These are phyloP conservation scores for Skeletonema grethae DNA, from an alignment of 108 stramenopile genomes.

Conservation along the genomic window DNA sequence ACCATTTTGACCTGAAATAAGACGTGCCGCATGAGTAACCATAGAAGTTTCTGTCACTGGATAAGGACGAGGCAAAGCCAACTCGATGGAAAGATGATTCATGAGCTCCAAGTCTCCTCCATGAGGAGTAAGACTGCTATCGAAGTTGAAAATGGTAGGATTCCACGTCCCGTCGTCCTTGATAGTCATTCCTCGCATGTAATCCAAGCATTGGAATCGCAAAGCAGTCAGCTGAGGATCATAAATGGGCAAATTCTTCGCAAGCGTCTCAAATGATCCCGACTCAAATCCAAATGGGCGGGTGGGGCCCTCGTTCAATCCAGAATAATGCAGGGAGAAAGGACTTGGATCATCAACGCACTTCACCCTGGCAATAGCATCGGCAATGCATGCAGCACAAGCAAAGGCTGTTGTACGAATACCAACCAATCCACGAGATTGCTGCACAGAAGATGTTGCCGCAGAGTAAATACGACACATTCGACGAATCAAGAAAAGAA, in stretches of 20 bases:
- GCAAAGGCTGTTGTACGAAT: conserved; percentile 95
- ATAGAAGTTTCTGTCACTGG: conserved; percentile 68
- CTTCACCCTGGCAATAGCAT: conserved; percentile 92
- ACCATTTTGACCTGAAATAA: conserved; percentile 82
- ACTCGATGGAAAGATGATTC: conserved; percentile 81
- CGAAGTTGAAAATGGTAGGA: conserved; percentile 91
- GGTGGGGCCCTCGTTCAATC: conserved; percentile 93
- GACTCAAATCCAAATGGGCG: conserved; percentile 95
- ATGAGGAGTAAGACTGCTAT: conserved; percentile 68
- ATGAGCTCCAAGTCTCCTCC: conserved; percentile 82
- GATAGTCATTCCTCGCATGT: conserved; percentile 81
- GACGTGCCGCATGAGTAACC: conserved; percentile 68
- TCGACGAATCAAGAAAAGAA: conserved; percentile 87
- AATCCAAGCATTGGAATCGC: conserved; percentile 94
- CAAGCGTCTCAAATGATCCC: conserved; percentile 93
- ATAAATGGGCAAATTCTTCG: conserved; percentile 91
- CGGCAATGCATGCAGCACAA: conserved; percentile 93
- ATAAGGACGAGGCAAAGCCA: conserved; percentile 78
- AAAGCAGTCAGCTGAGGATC: conserved; percentile 86
- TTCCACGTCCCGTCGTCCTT: conserved; percentile 70
- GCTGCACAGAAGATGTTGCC: conserved; percentile 91
- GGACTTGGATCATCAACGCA: conserved; percentile 94
- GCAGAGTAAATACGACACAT: conserved; percentile 89
- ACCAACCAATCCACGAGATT: conserved; percentile 96
- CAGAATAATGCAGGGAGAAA: conserved; percentile 96